A percentile compares a stretch with the other conserved stretches of the same genome.
Evolutionary conservation across 441 rosid genomes (phyloP).

Genomic region (Brassica hybrid): DNA sequence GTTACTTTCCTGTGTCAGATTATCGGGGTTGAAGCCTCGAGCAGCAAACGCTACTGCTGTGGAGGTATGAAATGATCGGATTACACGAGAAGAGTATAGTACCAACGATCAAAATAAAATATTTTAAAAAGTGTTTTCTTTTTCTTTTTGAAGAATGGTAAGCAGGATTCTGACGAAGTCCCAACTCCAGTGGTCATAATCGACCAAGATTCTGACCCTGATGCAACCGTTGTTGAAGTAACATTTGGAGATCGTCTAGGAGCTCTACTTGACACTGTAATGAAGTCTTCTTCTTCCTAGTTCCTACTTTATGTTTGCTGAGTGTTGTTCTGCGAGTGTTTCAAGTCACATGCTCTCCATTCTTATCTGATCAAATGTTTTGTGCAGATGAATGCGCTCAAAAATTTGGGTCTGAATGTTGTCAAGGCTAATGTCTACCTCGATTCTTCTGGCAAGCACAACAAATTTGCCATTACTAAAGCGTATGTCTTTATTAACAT

Average conservation of each 20-base stretch:
- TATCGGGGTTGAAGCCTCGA: constrained; percentile 51
- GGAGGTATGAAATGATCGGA: constrained; percentile 59
- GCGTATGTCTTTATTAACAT: constrained; percentile 60
- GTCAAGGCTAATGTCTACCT: constrained; percentile 89
- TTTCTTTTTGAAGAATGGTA: constrained; percentile 38
- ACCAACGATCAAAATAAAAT: background rate
- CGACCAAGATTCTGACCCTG: constrained; percentile 91
- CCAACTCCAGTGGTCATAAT: constrained; percentile 94
- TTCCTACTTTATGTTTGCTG: constrained; percentile 38
- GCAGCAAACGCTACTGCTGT: constrained; percentile 71
- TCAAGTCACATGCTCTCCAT: no score
- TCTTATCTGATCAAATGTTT: constrained; percentile 36
- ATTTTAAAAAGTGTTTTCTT: background rate
- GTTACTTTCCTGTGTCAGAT: constrained; percentile 47
- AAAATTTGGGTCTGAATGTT: constrained; percentile 93
- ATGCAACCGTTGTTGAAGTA: constrained; percentile 84
- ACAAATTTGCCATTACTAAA: constrained; percentile 82
- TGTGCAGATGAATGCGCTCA: constrained; percentile 86
- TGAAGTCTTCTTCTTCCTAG: background rate
- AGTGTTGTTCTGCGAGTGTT: constrained; percentile 39
- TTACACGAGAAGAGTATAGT: background rate
- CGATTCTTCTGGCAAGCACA: constrained; percentile 98
- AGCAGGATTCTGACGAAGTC: constrained; percentile 66
- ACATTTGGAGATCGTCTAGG: constrained; percentile 99
- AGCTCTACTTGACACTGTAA: constrained; percentile 92